phyloP scores from a whole-genome alignment of 2,329 filamentous ascomycete species.

The Ilyonectria sp. region DNA sequence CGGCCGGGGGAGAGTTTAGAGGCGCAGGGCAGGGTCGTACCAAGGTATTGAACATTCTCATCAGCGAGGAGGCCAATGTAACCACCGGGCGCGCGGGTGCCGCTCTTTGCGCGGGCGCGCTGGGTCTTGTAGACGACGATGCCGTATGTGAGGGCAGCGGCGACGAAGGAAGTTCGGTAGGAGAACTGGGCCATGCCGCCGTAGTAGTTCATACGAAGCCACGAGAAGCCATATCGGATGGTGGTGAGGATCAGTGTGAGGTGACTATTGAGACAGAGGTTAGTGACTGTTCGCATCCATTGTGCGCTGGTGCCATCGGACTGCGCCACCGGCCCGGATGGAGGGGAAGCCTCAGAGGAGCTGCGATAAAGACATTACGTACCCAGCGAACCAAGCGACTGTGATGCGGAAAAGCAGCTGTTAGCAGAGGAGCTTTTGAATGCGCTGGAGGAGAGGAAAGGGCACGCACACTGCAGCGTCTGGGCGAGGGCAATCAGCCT shows the following conservation, averaged over 20 bases:
- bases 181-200: constrained; percentile 83
- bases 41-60: constrained; percentile 97
- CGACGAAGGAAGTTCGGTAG: constrained; percentile 92
- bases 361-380: constrained; percentile 60
- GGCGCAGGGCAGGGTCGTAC: constrained; percentile 64
- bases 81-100: constrained; percentile 73
- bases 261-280: constrained; percentile 71
- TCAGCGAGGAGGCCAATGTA: constrained; percentile 80
- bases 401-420: constrained; percentile 37
- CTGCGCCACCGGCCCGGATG: constrained; percentile 30
- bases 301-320: constrained; percentile 3
- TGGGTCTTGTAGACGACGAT: constrained; percentile 99
- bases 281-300: constrained; percentile 28
- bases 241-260: constrained; percentile 88
- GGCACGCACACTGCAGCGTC: constrained; percentile 88
- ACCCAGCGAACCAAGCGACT: constrained; percentile 89
- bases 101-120: constrained; percentile 85
- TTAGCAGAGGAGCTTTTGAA: constrained; percentile 38
- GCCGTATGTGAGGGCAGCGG: constrained; percentile 92
- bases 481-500: constrained; percentile 84
- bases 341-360: constrained; percentile 2
- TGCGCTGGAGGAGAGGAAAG: constrained; percentile 20
- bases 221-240: constrained; percentile 86
- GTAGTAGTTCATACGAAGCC: constrained; percentile 90
- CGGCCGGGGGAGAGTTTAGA: background rate